Percentiles rank a stretch among this genome's conserved stretches.
These are phyloP conservation scores for Lolium multiflorum DNA, from an alignment of 176 grass and related monocot species.

Conservation along the genomic window DNA sequence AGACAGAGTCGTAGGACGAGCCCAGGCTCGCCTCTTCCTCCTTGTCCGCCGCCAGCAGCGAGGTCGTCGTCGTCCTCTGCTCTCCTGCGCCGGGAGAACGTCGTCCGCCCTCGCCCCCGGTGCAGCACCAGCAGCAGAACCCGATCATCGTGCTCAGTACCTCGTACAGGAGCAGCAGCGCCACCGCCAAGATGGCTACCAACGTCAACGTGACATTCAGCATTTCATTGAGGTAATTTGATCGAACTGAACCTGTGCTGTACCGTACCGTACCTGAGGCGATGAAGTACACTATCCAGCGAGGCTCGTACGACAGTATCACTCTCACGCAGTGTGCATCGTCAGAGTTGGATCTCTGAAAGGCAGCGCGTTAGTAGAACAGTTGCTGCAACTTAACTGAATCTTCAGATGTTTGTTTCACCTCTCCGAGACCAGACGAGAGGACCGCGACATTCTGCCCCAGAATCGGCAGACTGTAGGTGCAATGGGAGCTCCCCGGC, in stretches of 20 bases:
- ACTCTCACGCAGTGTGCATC: constrained; percentile 47
- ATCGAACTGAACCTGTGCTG: too few relatives aligned
- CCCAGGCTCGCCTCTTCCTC: constrained; percentile 69
- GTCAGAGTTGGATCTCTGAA: constrained; percentile 50
- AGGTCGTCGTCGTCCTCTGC: not conserved
- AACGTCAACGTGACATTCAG: not conserved
- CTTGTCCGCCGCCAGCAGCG: constrained; percentile 56
- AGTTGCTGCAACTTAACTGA: not conserved
- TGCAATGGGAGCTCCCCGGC: constrained; percentile 37
- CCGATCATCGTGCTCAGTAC: constrained; percentile 43
- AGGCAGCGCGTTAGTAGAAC: not conserved
- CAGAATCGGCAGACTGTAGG: constrained; percentile 50
- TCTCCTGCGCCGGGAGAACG: not conserved
- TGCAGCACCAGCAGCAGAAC: constrained; percentile 4
- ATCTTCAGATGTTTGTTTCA: not conserved
- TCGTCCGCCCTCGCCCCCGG: not conserved
- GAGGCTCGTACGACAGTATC: constrained; percentile 61
- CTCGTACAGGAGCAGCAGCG: constrained; percentile 62
- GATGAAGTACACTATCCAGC: constrained; percentile 67
- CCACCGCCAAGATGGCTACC: constrained; percentile 55
- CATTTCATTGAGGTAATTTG: too few relatives aligned
- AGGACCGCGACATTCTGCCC: constrained; percentile 54
- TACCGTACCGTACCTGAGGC: constrained; percentile 54
- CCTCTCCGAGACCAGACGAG: constrained; percentile 50
- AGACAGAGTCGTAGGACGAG: constrained; percentile 84